These are phyloP conservation scores for Carex littledalei DNA, from an alignment of 176 grass and related monocot genomes.

Conservation along the genomic window DNA sequence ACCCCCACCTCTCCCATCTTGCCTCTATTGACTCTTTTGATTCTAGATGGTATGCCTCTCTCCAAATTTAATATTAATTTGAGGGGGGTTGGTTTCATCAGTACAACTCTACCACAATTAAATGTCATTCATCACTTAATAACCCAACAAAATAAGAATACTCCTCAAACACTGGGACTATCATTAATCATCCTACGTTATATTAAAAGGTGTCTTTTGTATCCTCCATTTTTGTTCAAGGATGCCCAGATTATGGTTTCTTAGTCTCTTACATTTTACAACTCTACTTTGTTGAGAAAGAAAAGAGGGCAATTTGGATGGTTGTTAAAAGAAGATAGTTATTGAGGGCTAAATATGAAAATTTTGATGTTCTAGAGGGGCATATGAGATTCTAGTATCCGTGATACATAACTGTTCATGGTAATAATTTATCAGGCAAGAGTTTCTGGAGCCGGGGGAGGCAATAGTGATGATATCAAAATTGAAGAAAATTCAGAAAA, in stretches of 20 bases:
- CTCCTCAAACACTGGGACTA: not conserved
- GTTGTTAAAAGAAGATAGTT: not conserved
- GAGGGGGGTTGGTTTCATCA: not conserved
- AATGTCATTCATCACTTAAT: not conserved
- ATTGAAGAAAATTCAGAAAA: slow-evolving; percentile 95
- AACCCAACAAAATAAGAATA: not conserved
- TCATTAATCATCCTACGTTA: not conserved
- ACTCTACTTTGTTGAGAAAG: not conserved
- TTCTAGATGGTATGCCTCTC: slow-evolving; percentile 76
- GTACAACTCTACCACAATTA: not conserved
- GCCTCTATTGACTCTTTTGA: slow-evolving; percentile 98
- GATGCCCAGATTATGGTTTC: not conserved
- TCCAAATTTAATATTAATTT: not conserved
- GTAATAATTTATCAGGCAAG: slow-evolving; percentile 47
- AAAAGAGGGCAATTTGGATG: not conserved
- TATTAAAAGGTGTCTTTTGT: not conserved
- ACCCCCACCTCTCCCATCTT: slow-evolving; percentile 65
- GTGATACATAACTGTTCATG: not conserved
- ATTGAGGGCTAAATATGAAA: not conserved
- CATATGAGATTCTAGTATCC: not conserved
- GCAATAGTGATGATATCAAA: slow-evolving; percentile 86
- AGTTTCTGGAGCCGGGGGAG: slow-evolving; percentile 80
- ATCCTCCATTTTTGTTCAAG: not conserved
- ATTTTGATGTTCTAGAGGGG: not conserved
- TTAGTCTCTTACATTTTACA: not conserved